A percentile compares a stretch with the other conserved stretches of the same genome.
phyloP scores from a whole-genome alignment of 306 rosid species.

The Prunus kanzakura region DNA sequence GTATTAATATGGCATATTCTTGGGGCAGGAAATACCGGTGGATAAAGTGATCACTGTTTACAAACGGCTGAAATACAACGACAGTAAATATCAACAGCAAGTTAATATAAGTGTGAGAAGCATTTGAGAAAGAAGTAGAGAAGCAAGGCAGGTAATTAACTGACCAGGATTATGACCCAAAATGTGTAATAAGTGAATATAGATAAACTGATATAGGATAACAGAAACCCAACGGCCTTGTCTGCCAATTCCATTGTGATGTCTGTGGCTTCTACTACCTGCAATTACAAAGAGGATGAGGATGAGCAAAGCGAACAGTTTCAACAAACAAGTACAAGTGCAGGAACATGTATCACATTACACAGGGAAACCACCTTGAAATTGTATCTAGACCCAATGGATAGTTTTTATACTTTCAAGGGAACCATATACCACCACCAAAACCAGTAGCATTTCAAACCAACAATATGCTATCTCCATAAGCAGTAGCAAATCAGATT shows the following conservation, averaged over 20 bases:
- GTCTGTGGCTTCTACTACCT: conserved; percentile 38
- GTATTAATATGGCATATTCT: conserved; percentile 84
- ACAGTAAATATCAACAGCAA: neutral
- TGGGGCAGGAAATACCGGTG: conserved; percentile 83
- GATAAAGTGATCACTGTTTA: conserved; percentile 77
- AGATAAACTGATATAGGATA: conserved; percentile 67
- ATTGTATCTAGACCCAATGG: neutral
- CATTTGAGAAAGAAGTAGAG: neutral
- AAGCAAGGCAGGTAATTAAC: conserved; percentile 22
- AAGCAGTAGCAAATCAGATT: too few species aligned
- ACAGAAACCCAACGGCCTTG: conserved; percentile 75
- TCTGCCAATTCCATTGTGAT: conserved; percentile 77
- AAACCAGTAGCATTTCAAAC: neutral
- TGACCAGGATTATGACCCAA: conserved; percentile 92
- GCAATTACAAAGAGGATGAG: conserved; percentile 23
- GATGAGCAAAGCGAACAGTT: too few species aligned
- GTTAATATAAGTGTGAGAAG: neutral
- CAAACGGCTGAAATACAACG: conserved; percentile 83
- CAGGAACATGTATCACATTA: neutral
- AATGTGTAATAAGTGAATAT: conserved; percentile 87
- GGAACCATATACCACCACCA: neutral
- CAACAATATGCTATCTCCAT: neutral
- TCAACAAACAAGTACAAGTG: neutral
- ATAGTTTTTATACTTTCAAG: too few species aligned
- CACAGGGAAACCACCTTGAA: neutral